A percentile compares a stretch with the other conserved stretches of the same genome.
These are phyloP conservation scores for Corylus americana DNA, from an alignment of 306 rosid genomes.

Conservation along the genomic window DNA sequence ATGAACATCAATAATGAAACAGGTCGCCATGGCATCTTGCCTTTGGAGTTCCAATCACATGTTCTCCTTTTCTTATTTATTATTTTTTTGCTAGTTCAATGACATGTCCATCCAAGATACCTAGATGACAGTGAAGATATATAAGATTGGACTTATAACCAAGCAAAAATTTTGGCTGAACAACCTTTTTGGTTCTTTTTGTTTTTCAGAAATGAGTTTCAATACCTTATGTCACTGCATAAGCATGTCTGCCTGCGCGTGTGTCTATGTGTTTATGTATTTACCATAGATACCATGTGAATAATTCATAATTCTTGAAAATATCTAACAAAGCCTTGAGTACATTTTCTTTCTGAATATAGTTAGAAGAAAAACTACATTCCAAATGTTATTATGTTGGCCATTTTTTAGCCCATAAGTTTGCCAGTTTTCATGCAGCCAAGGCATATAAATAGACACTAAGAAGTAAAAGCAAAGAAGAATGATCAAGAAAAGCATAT, in stretches of 20 bases:
- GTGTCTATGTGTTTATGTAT: not conserved
- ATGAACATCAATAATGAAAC: not conserved
- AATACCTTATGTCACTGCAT: not conserved
- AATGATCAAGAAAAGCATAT: conserved; percentile 13
- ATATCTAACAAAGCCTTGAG: not conserved
- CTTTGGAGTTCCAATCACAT: not conserved
- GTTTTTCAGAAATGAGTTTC: not conserved
- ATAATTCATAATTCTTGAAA: not conserved
- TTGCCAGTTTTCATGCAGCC: conserved; percentile 8
- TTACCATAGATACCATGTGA: not conserved
- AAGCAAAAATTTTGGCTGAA: not conserved
- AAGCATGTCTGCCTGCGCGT: not conserved
- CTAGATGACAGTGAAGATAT: not conserved
- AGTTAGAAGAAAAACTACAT: not conserved
- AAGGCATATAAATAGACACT: conserved; percentile 14
- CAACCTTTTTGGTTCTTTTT: not conserved
- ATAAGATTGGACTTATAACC: not conserved
- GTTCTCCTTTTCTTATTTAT: not conserved
- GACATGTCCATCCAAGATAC: not conserved
- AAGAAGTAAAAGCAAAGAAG: conserved; percentile 19
- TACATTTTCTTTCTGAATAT: not conserved
- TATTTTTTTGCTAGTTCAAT: not conserved
- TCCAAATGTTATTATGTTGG: conserved; percentile 6
- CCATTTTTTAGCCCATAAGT: not conserved
- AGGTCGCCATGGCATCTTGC: not conserved